These are phyloP conservation scores for Nothophoma quercina DNA, from an alignment of 2,329 filamentous ascomycete species.

Conservation along the genomic window DNA sequence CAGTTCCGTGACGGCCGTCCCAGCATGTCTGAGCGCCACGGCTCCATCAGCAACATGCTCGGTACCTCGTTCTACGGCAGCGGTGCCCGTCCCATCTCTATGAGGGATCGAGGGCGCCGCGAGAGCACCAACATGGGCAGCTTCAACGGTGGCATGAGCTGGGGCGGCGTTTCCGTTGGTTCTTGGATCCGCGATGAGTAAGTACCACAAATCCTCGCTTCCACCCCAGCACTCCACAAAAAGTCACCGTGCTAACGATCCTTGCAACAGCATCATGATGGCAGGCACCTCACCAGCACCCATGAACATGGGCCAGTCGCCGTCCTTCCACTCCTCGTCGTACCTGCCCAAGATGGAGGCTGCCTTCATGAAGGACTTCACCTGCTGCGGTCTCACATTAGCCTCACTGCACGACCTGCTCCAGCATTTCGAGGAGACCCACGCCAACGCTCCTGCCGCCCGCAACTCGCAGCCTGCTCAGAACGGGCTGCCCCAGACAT, in stretches of 20 bases:
- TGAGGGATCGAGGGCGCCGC: slow-evolving; percentile 62
- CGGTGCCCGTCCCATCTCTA: slow-evolving; percentile 67
- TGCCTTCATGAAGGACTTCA: slow-evolving; percentile 97
- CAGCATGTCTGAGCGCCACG: slow-evolving; percentile 57
- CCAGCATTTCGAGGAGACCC: slow-evolving; percentile 95
- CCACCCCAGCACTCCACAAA: slow-evolving; percentile 6
- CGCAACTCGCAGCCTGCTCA: slow-evolving; percentile 59
- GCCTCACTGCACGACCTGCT: slow-evolving; percentile 93
- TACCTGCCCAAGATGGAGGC: slow-evolving; percentile 96
- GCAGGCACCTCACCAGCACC: slow-evolving; percentile 92
- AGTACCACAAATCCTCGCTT: slow-evolving; percentile 55
- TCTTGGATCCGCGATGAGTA: slow-evolving; percentile 99
- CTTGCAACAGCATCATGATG: slow-evolving; percentile 80
- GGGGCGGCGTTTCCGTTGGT: slow-evolving; percentile 94
- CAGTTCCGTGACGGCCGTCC: slow-evolving; percentile 42
- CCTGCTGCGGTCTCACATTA: slow-evolving; percentile 88
- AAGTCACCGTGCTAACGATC: slow-evolving; percentile 29
- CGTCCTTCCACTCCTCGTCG: slow-evolving; percentile 94
- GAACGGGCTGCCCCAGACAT: slow-evolving; percentile 46
- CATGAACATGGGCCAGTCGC: slow-evolving; percentile 74
- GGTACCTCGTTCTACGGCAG: slow-evolving; percentile 62
- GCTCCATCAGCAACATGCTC: slow-evolving; percentile 60
- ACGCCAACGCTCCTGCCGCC: slow-evolving; percentile 73
- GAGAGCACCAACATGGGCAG: slow-evolving; percentile 69
- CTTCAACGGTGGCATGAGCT: slow-evolving; percentile 84